Evolutionary conservation across 1,284 basidiomycete species (phyloP).

Genomic region (Melanopsichium pennsylvanicum): DNA sequence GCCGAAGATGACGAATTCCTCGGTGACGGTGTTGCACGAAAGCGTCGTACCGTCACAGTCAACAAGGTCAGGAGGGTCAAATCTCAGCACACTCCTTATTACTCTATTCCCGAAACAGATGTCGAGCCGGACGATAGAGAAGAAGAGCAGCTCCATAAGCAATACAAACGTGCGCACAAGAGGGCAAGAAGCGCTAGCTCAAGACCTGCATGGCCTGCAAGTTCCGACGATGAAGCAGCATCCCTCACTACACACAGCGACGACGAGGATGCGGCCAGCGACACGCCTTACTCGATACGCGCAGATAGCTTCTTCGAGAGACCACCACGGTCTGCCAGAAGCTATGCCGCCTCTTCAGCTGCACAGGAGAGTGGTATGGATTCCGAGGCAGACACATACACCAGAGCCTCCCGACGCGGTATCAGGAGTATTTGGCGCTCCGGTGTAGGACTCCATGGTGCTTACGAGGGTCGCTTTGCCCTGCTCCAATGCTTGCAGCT

Average conservation of each 20-base stretch:
- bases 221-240: constrained; percentile 9
- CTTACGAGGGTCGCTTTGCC: constrained; percentile 38
- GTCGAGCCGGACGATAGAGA: constrained; percentile 38
- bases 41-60: constrained; percentile 13
- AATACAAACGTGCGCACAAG: constrained; percentile 8
- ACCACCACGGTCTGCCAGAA: constrained; percentile 8
- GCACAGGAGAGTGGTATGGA: constrained; percentile 29
- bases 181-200: constrained; percentile 8
- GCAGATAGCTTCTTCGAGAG: constrained; percentile 38
- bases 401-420: constrained; percentile 24
- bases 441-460: constrained; percentile 36
- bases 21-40: constrained; percentile 34
- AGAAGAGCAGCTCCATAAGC: constrained; percentile 21
- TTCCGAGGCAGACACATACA: constrained; percentile 17
- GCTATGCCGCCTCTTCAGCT: constrained; percentile 30
- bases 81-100: constrained; percentile 36
- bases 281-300: constrained; percentile 20
- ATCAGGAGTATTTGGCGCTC: constrained; percentile 27
- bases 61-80: constrained; percentile 33
- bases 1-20: constrained; percentile 44
- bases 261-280: neutral
- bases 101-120: constrained; percentile 37
- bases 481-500: constrained; percentile 53
- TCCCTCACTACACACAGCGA: neutral
- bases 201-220: constrained; percentile 9